These are phyloP conservation scores for Cadophora malorum DNA, from an alignment of 2,329 filamentous ascomycete genomes.

Conservation along the genomic window DNA sequence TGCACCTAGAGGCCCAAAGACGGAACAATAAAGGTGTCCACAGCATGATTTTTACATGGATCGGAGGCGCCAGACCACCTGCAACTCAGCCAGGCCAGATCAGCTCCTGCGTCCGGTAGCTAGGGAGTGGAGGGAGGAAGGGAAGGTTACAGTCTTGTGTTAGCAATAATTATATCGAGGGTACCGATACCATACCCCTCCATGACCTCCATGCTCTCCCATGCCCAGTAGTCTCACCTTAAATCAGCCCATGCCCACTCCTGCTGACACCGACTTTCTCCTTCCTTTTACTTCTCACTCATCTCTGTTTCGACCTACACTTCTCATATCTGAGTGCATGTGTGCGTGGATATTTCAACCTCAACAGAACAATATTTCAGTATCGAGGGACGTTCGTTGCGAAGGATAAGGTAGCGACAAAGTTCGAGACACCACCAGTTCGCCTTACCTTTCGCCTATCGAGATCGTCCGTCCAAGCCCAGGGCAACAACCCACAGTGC, in stretches of 20 bases:
- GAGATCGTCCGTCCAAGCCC: conserved; percentile 24
- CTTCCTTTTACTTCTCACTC: conserved; percentile 16
- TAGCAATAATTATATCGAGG: not conserved
- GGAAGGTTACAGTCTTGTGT: conserved; percentile 12
- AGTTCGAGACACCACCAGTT: conserved; percentile 20
- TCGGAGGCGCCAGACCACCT: conserved; percentile 2
- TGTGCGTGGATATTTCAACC: not conserved
- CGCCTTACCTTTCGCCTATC: conserved; percentile 22
- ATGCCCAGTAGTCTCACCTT: conserved; percentile 24
- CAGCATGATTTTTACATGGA: not conserved
- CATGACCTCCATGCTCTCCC: not conserved
- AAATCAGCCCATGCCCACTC: conserved; percentile 40
- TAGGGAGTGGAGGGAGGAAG: not conserved
- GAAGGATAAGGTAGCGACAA: not conserved
- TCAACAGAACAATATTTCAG: not conserved
- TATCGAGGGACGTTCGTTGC: not conserved
- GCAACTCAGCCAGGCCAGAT: conserved; percentile 5
- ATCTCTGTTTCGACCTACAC: not conserved
- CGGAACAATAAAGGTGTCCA: conserved; percentile 16
- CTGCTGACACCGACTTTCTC: conserved; percentile 39
- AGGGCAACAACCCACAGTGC: conserved; percentile 15
- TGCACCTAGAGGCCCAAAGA: not conserved
- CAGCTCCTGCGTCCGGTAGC: conserved; percentile 3
- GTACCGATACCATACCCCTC: not conserved
- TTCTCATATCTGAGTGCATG: not conserved